These are phyloP conservation scores for Knufia fluminis DNA, from an alignment of 2,329 filamentous ascomycete genomes.

Conservation along the genomic window DNA sequence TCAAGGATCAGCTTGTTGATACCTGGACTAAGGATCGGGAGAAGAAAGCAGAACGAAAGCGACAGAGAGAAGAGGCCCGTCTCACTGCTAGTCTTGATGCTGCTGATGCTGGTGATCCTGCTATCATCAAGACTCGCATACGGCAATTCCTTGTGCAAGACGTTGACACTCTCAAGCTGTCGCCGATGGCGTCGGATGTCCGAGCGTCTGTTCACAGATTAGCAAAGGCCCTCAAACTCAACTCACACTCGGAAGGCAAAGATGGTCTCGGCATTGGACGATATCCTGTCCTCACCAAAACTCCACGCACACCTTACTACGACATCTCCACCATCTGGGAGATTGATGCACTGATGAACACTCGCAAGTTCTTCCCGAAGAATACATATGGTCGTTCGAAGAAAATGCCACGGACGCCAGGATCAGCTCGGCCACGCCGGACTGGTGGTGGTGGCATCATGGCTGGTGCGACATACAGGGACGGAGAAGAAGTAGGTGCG, in stretches of 20 bases:
- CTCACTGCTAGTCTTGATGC: constrained; percentile 54
- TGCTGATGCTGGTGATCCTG: constrained; percentile 45
- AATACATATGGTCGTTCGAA: constrained; percentile 3
- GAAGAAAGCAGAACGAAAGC: constrained; percentile 63
- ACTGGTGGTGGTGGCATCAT: constrained; percentile 30
- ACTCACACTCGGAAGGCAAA: constrained; percentile 72
- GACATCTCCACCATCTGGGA: constrained; percentile 45
- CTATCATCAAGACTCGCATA: constrained; percentile 65
- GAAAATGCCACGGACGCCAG: constrained; percentile 10
- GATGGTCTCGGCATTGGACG: constrained; percentile 63
- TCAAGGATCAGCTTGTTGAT: constrained; percentile 50
- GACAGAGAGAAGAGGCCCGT: constrained; percentile 59
- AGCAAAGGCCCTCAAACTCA: constrained; percentile 64
- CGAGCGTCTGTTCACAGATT: constrained; percentile 74
- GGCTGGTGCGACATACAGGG: constrained; percentile 53
- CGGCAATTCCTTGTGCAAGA: constrained; percentile 22
- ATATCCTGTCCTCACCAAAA: constrained; percentile 70
- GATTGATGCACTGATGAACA: constrained; percentile 28
- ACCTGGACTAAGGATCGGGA: constrained; percentile 59
- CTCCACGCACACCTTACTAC: constrained; percentile 54
- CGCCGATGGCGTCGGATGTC: constrained; percentile 71
- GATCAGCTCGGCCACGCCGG: constrained; percentile 26
- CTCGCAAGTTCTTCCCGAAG: constrained; percentile 21
- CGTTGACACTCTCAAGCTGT: constrained; percentile 49
- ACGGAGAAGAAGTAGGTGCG: constrained; percentile 82